Conservation (phyloP, 176 grass and related monocot species). For the Cenchrus fungigraminus region DNA sequence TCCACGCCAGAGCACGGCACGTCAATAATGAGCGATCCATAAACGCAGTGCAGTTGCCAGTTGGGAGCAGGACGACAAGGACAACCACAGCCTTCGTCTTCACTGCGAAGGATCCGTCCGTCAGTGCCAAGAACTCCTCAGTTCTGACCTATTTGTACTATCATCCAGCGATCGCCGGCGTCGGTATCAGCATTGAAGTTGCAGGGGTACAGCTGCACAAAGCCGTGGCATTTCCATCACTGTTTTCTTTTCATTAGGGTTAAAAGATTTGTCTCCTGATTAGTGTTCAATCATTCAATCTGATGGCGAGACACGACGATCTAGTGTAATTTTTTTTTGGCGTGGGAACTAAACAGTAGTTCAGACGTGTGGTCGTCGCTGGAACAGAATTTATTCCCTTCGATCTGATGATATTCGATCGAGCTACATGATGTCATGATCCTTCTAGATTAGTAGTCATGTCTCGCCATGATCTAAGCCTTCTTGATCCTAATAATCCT, state of each 20-base stretch:
- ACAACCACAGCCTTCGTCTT: conserved; percentile 38
- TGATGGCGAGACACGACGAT: too few species aligned
- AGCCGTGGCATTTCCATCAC: background rate
- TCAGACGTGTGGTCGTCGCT: background rate
- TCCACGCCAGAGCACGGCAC: conserved; percentile 35
- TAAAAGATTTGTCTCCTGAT: too few species aligned
- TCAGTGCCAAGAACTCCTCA: conserved; percentile 4
- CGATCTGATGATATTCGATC: background rate
- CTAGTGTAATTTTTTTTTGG: too few species aligned
- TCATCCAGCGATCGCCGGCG: background rate
- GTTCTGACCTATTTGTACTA: background rate
- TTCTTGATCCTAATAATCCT: background rate
- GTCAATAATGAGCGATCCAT: conserved; percentile 37
- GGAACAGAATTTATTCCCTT: conserved; percentile 41
- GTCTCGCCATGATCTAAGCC: conserved; percentile 7
- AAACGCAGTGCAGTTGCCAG: conserved; percentile 7
- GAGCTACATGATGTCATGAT: background rate
- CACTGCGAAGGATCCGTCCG: conserved; percentile 27
- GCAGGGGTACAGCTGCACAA: background rate
- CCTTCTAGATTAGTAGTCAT: background rate
- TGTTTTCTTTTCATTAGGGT: background rate
- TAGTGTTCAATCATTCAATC: too few species aligned
- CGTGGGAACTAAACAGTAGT: too few species aligned
- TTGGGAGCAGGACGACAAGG: background rate
- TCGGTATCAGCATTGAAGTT: conserved; percentile 19